Base-by-base conservation (phyloP, 2,329 filamentous ascomycete species). In the Fusarium stilboides region DNA sequence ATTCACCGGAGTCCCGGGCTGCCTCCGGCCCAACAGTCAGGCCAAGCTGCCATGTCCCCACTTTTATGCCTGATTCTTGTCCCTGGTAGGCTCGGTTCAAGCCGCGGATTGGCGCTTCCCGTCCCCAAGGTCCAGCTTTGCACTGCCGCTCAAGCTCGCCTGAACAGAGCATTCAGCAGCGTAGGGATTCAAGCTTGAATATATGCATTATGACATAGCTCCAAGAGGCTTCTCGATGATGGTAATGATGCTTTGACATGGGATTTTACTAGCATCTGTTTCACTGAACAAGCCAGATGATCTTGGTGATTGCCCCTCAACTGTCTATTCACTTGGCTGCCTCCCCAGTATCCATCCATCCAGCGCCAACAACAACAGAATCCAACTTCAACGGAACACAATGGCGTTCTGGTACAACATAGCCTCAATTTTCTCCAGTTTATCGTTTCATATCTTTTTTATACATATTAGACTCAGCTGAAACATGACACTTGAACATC, bases 91-190 rank as follows among this genome's bases (percentile, higher is more conserved):
- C 10, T 71, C 65, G 68, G 68, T 28, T 52, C 64, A 69, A 57
- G 57, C 66, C 66, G 66, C 36, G 39, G 55, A 66, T 61, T 66
- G 40, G 64, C 62, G 57, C 59, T 59, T 57, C 62, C 46, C 56
- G 56, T 31, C 52, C 49, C 65, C 60, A 42, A 31, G 20, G 42
- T 55, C 43, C 44, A 66, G 53, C 43, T 65, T 43, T 62, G 62
- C 67, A 70, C 62, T 50, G 66, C 67, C 67, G 67, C 66, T 50
- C 34, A 39, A 40, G 49, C 45, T 51, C 49, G 62, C 67, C 66
- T 69, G 67, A 63, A 70, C 31, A 42, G n/a, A 46, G 14, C 31
- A 63, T 73, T 72, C 70, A 73, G 68, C 62, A 68, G 58, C 39
- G 68, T 70, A 57, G 43, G 71, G 62, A 8, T 59, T 42, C 34